These are phyloP conservation scores for Tricholoma furcatifolium DNA, from an alignment of 768 basidiomycete species.

Conservation along the genomic window DNA sequence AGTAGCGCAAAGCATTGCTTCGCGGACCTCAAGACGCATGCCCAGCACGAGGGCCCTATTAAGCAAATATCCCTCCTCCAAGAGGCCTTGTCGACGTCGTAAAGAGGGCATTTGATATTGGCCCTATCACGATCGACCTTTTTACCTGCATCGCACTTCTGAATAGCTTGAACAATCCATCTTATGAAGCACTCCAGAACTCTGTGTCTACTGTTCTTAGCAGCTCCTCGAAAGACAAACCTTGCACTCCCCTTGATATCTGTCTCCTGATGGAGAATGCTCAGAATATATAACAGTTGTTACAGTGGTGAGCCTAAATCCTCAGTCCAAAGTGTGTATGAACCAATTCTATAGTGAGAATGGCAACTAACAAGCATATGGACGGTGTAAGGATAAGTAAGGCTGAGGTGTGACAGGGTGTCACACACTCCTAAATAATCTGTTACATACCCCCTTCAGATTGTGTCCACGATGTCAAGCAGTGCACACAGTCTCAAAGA, in stretches of 20 bases:
- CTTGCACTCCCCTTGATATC: constrained; percentile 10
- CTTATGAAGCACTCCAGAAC: neutral
- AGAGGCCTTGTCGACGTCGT: constrained; percentile 1
- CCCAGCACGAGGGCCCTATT: neutral
- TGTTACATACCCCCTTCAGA: too few relatives aligned
- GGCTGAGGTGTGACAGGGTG: too few relatives aligned
- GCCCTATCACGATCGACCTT: neutral
- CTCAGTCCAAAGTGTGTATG: too few relatives aligned
- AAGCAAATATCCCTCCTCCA: neutral
- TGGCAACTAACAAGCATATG: too few relatives aligned
- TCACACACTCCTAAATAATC: too few relatives aligned
- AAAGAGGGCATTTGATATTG: neutral
- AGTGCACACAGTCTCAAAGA: too few relatives aligned
- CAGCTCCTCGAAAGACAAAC: neutral
- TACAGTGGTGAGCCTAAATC: too few relatives aligned
- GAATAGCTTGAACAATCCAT: neutral
- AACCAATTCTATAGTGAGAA: too few relatives aligned
- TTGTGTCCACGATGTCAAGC: too few relatives aligned
- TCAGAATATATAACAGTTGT: too few relatives aligned
- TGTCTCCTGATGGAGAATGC: constrained; percentile 1
- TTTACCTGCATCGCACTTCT: constrained; percentile 1
- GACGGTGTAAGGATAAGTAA: too few relatives aligned
- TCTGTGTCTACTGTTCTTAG: neutral
- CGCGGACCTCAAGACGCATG: neutral
- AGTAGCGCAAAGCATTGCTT: neutral